Percentiles rank a stretch among this genome's conserved stretches.
phyloP scores from a whole-genome alignment of 2,329 filamentous ascomycete genomes.

The Diplodia intermedia region DNA sequence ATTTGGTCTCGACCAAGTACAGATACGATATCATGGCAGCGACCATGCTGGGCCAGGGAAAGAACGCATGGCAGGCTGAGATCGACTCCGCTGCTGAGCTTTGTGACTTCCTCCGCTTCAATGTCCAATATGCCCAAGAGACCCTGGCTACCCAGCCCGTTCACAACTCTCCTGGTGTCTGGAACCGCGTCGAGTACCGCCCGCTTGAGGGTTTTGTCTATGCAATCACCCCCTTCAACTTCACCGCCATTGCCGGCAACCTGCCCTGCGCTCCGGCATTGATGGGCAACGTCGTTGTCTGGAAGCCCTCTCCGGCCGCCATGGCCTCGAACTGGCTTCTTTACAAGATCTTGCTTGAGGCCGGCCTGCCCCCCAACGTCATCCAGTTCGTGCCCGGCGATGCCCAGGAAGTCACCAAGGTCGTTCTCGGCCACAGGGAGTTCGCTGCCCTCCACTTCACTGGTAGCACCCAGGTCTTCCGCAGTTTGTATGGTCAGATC shows the following conservation, averaged over 20 bases:
- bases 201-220: conserved; percentile 96
- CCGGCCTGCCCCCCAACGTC: conserved; percentile 85
- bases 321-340: conserved; percentile 91
- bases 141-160: conserved; percentile 85
- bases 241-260: conserved; percentile 92
- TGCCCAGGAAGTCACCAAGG: conserved; percentile 80
- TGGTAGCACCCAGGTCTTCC: conserved; percentile 90
- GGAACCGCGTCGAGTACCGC: conserved; percentile 90
- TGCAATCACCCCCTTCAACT: conserved; percentile 94
- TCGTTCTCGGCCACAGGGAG: conserved; percentile 75
- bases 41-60: conserved; percentile 95
- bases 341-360: conserved; percentile 89
- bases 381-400: conserved; percentile 94
- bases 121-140: conserved; percentile 91
- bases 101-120: conserved; percentile 91
- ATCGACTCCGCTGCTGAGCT: conserved; percentile 94
- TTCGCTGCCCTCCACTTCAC: conserved; percentile 96
- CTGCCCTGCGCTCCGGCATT: conserved; percentile 81
- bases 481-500: conserved; percentile 85
- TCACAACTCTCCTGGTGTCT: conserved; percentile 82
- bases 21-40: conserved; percentile 95
- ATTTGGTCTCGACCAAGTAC: conserved; percentile 90
- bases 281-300: conserved; percentile 92
- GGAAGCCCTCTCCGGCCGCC: conserved; percentile 92
- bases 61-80: conserved; percentile 99